Evolutionary conservation across 2,329 filamentous ascomycete species (phyloP), one percentile per base, ranked within the genome.

Genomic region (Pseudogymnoascus sp.): DNA sequence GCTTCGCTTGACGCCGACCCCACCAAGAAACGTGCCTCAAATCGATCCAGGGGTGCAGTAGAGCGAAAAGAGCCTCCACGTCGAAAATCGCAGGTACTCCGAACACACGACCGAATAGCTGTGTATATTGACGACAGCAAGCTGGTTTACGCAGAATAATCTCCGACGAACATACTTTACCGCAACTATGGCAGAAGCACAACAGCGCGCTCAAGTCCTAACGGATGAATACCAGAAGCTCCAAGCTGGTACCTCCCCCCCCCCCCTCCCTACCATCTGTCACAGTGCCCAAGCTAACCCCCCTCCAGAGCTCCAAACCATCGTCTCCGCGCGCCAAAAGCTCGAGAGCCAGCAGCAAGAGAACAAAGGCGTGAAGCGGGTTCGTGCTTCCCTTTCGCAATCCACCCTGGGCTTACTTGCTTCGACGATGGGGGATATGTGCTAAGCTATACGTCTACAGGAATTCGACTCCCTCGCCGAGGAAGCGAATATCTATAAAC

Each of bases 281-380:
- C 33, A 23, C 28, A n/a, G n/a, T n/a, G n/a, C 3, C 25, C 4
- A 18, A 23, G 44, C 66, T 68, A 56, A 67, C 4, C 47, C 7
- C 63, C 37, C 16, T 25, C 14, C 69, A 96, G 94, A 97, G 69
- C 83, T 97, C 63, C 89, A 92, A 75, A 83, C 80, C 47, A 79
- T 85, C 16, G 85, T 97, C 25, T 82, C 86, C 50, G 89, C 91
- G 8, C 85, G 92, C 66, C 92, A 99, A 78, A 95, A 90, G 77
- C 85, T 99, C 5, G 92, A 97, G 74, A 90, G 92, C 5, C 94
- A 99, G 76, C 90, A 90, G 74, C 91, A 96, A 73, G 94, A 99
- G 75, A 99, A 97, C 73, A 78, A 87, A 59, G 87, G 89, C 14
- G 94, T 99, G 8, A 86, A 95, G 75, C 89, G 90, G 77, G 90